phyloP scores from a whole-genome alignment of 805 yeast species.

The Metschnikowia similis region DNA sequence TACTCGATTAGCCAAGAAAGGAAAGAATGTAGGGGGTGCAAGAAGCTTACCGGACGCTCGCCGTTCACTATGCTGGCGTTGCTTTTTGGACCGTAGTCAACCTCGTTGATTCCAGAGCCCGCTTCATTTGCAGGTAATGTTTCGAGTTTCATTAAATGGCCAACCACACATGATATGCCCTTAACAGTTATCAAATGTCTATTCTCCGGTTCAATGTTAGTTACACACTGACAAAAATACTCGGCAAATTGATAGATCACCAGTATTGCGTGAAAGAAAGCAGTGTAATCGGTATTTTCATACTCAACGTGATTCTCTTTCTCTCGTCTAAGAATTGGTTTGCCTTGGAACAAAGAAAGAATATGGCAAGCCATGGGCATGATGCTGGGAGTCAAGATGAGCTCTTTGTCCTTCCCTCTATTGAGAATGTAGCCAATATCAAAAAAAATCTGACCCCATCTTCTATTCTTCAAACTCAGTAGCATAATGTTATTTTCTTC shows the following conservation, averaged over 20 bases:
- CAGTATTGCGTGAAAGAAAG: conserved; percentile 64
- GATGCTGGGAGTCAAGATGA: conserved; percentile 43
- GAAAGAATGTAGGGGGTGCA: conserved; percentile 78
- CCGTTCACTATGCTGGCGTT: conserved; percentile 10
- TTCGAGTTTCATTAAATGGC: conserved; percentile 29
- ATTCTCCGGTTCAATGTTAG: conserved; percentile 15
- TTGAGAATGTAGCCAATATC: conserved; percentile 77
- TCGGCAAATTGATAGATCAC: conserved; percentile 63
- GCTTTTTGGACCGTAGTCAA: conserved; percentile 16
- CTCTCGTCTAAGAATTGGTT: conserved; percentile 71
- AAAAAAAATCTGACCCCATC: conserved; percentile 73
- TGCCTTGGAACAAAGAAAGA: conserved; percentile 68
- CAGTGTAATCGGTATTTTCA: conserved; percentile 79
- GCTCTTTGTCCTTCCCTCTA: conserved; percentile 54
- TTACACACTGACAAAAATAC: conserved; percentile 45
- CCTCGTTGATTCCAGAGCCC: conserved; percentile 8
- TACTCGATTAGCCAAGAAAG: conserved; percentile 67
- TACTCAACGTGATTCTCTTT: conserved; percentile 81
- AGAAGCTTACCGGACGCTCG: conserved; percentile 54
- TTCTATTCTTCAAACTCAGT: conserved; percentile 55
- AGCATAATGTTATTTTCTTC: conserved; percentile 15
- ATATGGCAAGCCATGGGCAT: conserved; percentile 62
- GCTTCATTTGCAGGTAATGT: background rate
- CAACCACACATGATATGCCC: conserved; percentile 30
- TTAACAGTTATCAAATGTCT: conserved; percentile 16